A percentile compares a stretch with the other conserved stretches of the same genome.
These are phyloP conservation scores for Uronychia binucleata DNA, from an alignment of 73 alveolate genomes.

Conservation along the genomic window DNA sequence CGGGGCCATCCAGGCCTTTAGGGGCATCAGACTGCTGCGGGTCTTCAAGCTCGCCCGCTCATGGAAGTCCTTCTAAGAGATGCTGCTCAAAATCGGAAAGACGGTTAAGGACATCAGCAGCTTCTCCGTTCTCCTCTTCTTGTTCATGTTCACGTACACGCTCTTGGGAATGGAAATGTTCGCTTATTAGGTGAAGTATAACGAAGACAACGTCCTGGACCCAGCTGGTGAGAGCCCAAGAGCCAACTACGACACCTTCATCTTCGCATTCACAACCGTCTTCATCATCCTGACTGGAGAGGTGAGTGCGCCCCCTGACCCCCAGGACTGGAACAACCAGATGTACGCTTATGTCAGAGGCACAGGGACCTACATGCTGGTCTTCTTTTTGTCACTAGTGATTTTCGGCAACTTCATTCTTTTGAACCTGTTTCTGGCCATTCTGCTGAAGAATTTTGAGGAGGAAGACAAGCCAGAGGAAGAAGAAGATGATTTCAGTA, in stretches of 20 bases:
- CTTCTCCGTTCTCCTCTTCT: constrained; percentile 26
- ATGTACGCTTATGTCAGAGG: constrained; percentile 46
- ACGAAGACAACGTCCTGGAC: background rate
- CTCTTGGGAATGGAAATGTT: constrained; percentile 44
- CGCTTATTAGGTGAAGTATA: constrained; percentile 14
- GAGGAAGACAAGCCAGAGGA: background rate
- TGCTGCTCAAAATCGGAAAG: constrained; percentile 15
- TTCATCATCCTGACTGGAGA: constrained; percentile 45
- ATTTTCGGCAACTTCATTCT: constrained; percentile 36
- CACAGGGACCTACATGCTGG: background rate
- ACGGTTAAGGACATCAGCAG: constrained; percentile 40
- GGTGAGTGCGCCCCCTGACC: constrained; percentile 26
- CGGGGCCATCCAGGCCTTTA: constrained; percentile 48
- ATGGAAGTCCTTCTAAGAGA: constrained; percentile 36
- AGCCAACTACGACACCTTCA: constrained; percentile 46
- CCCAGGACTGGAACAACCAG: constrained; percentile 54
- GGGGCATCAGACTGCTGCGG: constrained; percentile 38
- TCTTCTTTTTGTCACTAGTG: constrained; percentile 36
- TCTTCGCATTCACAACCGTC: constrained; percentile 33
- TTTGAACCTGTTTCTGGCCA: constrained; percentile 54
- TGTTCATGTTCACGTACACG: constrained; percentile 44
- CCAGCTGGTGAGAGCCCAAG: constrained; percentile 15
- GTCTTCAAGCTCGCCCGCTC: constrained; percentile 33
- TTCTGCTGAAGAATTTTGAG: constrained; percentile 46
- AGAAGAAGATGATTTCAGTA: background rate